Conservation (phyloP, 2,329 filamentous ascomycete species). For the Tothia fuscella region DNA sequence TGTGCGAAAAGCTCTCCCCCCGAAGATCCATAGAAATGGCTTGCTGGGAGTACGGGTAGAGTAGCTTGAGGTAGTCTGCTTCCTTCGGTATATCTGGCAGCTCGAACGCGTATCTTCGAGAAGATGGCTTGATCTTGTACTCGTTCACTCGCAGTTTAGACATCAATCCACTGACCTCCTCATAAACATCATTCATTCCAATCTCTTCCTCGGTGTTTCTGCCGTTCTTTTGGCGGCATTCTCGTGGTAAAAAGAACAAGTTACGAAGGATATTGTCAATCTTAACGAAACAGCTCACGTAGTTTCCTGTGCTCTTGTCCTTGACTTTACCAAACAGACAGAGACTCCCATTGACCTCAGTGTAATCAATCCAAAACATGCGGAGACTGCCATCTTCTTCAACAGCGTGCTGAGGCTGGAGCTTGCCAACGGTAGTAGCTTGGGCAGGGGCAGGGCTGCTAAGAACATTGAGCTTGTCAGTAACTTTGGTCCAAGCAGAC, state of each 20-base stretch:
- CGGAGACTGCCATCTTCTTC: conserved; percentile 84
- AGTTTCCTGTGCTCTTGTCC: conserved; percentile 67
- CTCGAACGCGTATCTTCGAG: conserved; percentile 92
- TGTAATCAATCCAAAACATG: conserved; percentile 97
- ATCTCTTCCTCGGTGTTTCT: conserved; percentile 65
- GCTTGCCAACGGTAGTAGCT: conserved; percentile 58
- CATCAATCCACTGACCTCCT: conserved; percentile 83
- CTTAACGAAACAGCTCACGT: conserved; percentile 90
- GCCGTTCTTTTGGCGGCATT: conserved; percentile 46
- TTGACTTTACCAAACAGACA: conserved; percentile 94
- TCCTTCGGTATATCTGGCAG: conserved; percentile 77
- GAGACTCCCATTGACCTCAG: conserved; percentile 78
- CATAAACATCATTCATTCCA: conserved; percentile 78
- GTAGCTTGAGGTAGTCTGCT: conserved; percentile 82
- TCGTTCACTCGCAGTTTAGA: conserved; percentile 70
- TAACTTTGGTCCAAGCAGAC: conserved; percentile 79
- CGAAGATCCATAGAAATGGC: conserved; percentile 55
- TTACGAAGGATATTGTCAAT: conserved; percentile 89
- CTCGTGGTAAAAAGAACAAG: conserved; percentile 80
- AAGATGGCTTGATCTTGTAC: conserved; percentile 88
- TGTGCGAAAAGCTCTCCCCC: conserved; percentile 84
- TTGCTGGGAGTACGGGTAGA: conserved; percentile 86
- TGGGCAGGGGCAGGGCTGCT: conserved; percentile 55
- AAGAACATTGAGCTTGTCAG: conserved; percentile 73
- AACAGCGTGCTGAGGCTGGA: conserved; percentile 73